Conservation (phyloP, 176 grass and related monocot genomes). For the Ananas comosus region DNA sequence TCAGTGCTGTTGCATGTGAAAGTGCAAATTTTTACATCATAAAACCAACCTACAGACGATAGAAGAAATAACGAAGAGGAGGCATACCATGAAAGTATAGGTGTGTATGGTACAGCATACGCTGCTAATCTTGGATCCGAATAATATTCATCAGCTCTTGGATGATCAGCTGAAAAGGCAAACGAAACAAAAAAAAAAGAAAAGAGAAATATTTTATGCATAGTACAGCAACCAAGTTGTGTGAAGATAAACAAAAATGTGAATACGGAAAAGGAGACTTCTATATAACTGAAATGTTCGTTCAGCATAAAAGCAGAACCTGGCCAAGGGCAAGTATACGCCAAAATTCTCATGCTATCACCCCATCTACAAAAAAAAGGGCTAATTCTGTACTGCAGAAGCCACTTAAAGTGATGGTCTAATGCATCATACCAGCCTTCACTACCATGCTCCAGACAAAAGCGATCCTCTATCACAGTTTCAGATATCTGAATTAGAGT, state of each 20-base stretch:
- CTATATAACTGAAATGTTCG: neutral
- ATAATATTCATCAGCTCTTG: slow-evolving; percentile 84
- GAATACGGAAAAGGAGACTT: neutral
- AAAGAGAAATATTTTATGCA: neutral
- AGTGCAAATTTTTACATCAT: neutral
- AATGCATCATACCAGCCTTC: slow-evolving; percentile 84
- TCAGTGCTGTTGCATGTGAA: slow-evolving; percentile 48
- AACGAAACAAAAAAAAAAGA: slow-evolving; percentile 8
- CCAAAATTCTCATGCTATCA: slow-evolving; percentile 87
- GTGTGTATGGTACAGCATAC: slow-evolving; percentile 93
- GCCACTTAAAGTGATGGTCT: slow-evolving; percentile 88
- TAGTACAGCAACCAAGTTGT: neutral
- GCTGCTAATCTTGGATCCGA: slow-evolving; percentile 95
- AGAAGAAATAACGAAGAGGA: slow-evolving; percentile 13
- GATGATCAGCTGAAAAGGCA: slow-evolving; percentile 73
- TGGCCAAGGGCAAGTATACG: slow-evolving; percentile 97
- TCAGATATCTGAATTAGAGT: slow-evolving; percentile 71
- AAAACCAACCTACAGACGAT: too few species aligned
- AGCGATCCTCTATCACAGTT: slow-evolving; percentile 97
- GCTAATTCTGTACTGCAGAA: slow-evolving; percentile 89
- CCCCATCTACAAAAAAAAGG: slow-evolving; percentile 99
- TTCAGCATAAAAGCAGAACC: slow-evolving; percentile 34
- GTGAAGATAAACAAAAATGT: neutral
- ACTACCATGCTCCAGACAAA: slow-evolving; percentile 81
- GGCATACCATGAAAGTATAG: slow-evolving; percentile 79